Base-by-base conservation (phyloP, 805 yeast genomes). In the Nakazawaea sp. region DNA sequence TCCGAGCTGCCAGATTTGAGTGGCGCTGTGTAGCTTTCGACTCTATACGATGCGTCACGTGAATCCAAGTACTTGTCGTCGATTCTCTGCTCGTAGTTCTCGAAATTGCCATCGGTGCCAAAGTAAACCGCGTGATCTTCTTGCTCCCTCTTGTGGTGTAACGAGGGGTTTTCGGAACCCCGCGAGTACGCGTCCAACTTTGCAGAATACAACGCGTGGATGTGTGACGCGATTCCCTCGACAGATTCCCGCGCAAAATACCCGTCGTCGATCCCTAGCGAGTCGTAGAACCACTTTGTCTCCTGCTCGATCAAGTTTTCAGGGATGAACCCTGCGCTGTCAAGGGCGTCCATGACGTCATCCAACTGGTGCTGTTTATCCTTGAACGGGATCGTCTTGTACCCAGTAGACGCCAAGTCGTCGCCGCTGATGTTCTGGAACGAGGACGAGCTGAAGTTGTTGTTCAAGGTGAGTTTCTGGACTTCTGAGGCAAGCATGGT, bases 111-210 rank as follows among this genome's bases (percentile, higher is more conserved):
- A 12, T 78, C 67, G 24, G 94, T 78, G 54, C 86, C 95, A 58
- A 90, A 85, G 56, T 83, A 92, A 25, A 87, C 92, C 2, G 96
- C 96, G 53, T 87, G 95, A 55, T 83, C 89, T 13, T 75, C 81
- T 32, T 75, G 72, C 56, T 86, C 89, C 45, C 88, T 72, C 55
- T 80, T 81, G 57, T 87, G 85, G 45, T 81, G 85, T 45, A 90
- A 80, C 46, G 78, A 72, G 16, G 81, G 80, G 44, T 64, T 62
- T 41, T 59, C 61, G 46, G 53, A 72, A 33, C 79, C 70, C 44
- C 72, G 62, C 3, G 92, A 82, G 54, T 71, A 85, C 6, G 96
- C 95, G 48, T 90, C 92, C 37, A 92, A 73, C 57, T 92, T 92
- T 40, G 97, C 89, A 24, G 96, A 85, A 61, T 90, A 90, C 38